Percentiles rank a stretch among this genome's conserved stretches.
These are phyloP conservation scores for Phytophthora hibernalis DNA, from an alignment of 352 stramenopile species.

Conservation along the genomic window DNA sequence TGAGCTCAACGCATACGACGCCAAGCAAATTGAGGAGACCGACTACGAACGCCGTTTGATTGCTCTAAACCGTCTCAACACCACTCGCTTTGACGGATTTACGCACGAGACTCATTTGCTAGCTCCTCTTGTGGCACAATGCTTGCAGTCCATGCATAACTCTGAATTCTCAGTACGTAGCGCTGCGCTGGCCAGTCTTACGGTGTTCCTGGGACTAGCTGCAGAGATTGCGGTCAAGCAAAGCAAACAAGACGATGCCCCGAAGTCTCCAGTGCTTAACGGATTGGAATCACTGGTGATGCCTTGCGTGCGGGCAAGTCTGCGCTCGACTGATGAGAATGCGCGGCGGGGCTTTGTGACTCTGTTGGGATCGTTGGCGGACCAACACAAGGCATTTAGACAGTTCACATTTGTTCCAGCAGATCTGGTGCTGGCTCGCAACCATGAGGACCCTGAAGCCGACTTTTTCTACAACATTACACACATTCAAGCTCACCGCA, in stretches of 20 bases:
- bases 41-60: conserved; percentile 84
- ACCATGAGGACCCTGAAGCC: conserved; percentile 91
- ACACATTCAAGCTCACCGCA: conserved; percentile 98
- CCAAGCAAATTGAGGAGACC: conserved; percentile 83
- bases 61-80: conserved; percentile 77
- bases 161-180: conserved; percentile 86
- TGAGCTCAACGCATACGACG: conserved; percentile 81
- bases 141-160: conserved; percentile 86
- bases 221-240: conserved; percentile 40
- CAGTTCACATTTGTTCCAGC: conserved; percentile 68
- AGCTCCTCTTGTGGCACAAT: conserved; percentile 81
- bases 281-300: conserved; percentile 90
- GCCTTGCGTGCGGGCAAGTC: conserved; percentile 84
- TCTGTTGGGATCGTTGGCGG: conserved; percentile 77
- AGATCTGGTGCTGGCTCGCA: conserved; percentile 75
- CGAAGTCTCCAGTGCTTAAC: conserved; percentile 65
- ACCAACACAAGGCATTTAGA: conserved; percentile 46
- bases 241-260: conserved; percentile 16
- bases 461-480: conserved; percentile 99
- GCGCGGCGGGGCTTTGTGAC: conserved; percentile 87
- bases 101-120: conserved; percentile 67
- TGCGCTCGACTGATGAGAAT: conserved; percentile 81
- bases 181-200: conserved; percentile 64
- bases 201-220: conserved; percentile 57
- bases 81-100: conserved; percentile 67